phyloP scores from a whole-genome alignment of 2,329 filamentous ascomycete genomes.

The Beauveria brongniartii region DNA sequence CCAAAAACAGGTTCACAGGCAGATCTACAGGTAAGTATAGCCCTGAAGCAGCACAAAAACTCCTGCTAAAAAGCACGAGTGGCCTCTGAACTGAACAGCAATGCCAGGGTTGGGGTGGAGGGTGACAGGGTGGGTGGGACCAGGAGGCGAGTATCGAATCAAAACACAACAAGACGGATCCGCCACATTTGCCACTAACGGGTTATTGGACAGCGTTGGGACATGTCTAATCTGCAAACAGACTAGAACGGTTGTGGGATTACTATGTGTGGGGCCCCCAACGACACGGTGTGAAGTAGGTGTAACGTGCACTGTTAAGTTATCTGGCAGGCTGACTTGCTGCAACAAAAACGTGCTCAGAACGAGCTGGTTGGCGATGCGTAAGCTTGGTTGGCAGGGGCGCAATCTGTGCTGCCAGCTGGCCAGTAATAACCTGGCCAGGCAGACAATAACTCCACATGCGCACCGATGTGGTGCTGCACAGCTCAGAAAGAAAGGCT shows the following conservation, averaged over 20 bases:
- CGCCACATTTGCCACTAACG: conserved; percentile 5
- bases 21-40: background rate
- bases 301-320: background rate
- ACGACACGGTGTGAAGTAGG: background rate
- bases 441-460: background rate
- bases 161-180: background rate
- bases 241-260: background rate
- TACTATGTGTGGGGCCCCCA: background rate
- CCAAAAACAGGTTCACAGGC: background rate
- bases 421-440: background rate
- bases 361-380: background rate
- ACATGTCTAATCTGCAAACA: background rate
- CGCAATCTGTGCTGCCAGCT: background rate
- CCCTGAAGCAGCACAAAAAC: background rate
- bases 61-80: too few relatives aligned
- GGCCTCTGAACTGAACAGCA: background rate
- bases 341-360: background rate
- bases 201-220: background rate
- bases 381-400: background rate
- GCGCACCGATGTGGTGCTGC: background rate
- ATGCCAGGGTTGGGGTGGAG: background rate
- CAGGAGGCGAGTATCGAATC: background rate
- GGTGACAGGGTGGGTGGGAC: conserved; percentile 4
- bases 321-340: background rate
- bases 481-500: too few relatives aligned